These are phyloP conservation scores for Diphasiastrum complanatum DNA, from an alignment of 83 land plant genomes.

Conservation along the genomic window DNA sequence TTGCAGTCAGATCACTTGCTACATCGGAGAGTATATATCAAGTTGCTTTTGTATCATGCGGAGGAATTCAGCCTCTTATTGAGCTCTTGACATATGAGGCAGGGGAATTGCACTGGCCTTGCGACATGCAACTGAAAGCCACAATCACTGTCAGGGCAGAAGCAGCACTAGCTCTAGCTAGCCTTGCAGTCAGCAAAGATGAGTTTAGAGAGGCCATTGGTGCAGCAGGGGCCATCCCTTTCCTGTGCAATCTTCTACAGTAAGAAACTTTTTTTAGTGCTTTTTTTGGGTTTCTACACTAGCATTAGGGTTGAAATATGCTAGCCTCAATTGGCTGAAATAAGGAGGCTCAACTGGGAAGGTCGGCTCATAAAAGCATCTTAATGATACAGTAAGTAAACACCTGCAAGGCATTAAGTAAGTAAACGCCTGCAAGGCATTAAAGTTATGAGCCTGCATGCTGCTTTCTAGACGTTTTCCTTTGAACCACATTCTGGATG, in stretches of 20 bases:
- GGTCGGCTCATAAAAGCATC: no score
- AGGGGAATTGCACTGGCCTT: slow-evolving; percentile 16
- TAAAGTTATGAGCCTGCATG: no score
- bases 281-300: no score
- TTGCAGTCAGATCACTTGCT: slow-evolving; percentile 16
- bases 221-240: slow-evolving; percentile 15
- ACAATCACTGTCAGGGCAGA: slow-evolving; percentile 20
- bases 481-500: no score
- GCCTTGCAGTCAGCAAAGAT: slow-evolving; percentile 16
- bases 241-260: slow-evolving; percentile 22
- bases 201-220: slow-evolving; percentile 17
- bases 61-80: slow-evolving; percentile 15
- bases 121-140: slow-evolving; percentile 17
- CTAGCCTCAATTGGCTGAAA: no score
- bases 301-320: no score
- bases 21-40: slow-evolving; percentile 11
- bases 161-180: slow-evolving; percentile 21
- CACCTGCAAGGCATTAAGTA: no score
- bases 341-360: no score
- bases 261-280: slow-evolving; percentile 3
- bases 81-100: slow-evolving; percentile 17
- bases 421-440: no score
- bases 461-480: no score
- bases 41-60: slow-evolving; percentile 13
- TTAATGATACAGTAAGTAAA: no score